Evolutionary conservation across 768 basidiomycete species (phyloP), one percentile per base, ranked within the genome.

Genomic region (Pleurotus giganteus): DNA sequence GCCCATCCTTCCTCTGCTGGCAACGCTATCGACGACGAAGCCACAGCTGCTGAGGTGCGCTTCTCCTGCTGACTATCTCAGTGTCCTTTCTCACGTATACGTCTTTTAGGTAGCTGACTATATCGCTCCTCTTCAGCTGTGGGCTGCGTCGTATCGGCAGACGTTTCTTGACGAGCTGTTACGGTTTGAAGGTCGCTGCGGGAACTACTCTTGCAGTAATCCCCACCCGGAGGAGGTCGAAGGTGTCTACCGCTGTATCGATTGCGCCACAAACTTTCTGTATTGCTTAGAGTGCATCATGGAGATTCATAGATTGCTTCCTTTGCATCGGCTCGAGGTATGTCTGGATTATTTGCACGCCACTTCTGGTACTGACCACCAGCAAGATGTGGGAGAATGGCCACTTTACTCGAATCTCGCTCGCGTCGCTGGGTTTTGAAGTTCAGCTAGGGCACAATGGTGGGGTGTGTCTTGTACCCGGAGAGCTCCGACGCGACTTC

Each of bases 401-500:
- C 6, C 34, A 17, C 29, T 60, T 58, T 27, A 9, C 24, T 4
- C 26, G 28, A 8, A 43, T 17, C n/a, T 29, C 31, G 6, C 59
- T 60, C n/a, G 19, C 23, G 13, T 36, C 29, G 1, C 24, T 60
- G 4, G 59, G 59, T 17, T 11, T 60, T 4, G 21, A 24, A 6
- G 27, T 60, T 1, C 53, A 58, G 17, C 51, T 60, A 15, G 58
- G 59, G 6, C 59, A 60, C 39, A 12, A 36, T 32, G 36, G 53
- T 4, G 27, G 13, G 2, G 23, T 4, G 15, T 60, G 59, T 47
- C 12, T 21, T 9, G 27, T 23, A 7, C 57, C 57, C 13, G 11
- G 24, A 1, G 29, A 17, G 3, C 4, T 19, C 13, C 4, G 47
- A 6, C n/a, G 39, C 24, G 31, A 44, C 26, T 58, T 61, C 42